Evolutionary conservation across 176 grass and related monocot species (phyloP).

Genomic region (Lolium perenne): DNA sequence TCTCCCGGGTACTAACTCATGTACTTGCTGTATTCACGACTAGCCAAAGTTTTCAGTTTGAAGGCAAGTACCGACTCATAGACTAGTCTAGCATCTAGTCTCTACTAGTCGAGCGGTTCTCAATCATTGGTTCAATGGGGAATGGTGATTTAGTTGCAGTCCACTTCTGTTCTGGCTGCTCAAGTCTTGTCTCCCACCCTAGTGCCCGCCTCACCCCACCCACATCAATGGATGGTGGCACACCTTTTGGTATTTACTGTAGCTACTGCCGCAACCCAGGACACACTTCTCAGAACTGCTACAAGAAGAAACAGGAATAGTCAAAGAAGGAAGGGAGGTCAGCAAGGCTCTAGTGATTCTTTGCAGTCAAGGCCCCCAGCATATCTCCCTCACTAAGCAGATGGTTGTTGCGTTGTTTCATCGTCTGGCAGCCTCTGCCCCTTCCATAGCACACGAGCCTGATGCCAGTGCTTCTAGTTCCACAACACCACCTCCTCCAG

Average conservation of each 20-base stretch:
- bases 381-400: neutral
- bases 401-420: neutral
- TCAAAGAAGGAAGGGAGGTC: neutral
- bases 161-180: too few relatives aligned
- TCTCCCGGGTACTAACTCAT: too few relatives aligned
- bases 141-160: too few relatives aligned
- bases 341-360: slow-evolving; percentile 9
- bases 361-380: neutral
- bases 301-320: neutral
- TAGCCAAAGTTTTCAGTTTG: too few relatives aligned
- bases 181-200: too few relatives aligned
- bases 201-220: too few relatives aligned
- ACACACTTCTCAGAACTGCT: neutral
- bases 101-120: too few relatives aligned
- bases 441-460: neutral
- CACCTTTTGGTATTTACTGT: neutral
- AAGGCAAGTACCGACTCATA: too few relatives aligned
- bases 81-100: too few relatives aligned
- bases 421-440: neutral
- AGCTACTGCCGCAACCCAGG: neutral
- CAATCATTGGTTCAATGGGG: too few relatives aligned
- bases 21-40: too few relatives aligned
- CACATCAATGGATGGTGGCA: neutral
- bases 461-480: neutral
- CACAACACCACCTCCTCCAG: neutral